Percentiles rank a stretch among this genome's conserved stretches.
Conservation (phyloP, 1,139 yeast genomes). For the Magnusiomyces tetraspermus region DNA sequence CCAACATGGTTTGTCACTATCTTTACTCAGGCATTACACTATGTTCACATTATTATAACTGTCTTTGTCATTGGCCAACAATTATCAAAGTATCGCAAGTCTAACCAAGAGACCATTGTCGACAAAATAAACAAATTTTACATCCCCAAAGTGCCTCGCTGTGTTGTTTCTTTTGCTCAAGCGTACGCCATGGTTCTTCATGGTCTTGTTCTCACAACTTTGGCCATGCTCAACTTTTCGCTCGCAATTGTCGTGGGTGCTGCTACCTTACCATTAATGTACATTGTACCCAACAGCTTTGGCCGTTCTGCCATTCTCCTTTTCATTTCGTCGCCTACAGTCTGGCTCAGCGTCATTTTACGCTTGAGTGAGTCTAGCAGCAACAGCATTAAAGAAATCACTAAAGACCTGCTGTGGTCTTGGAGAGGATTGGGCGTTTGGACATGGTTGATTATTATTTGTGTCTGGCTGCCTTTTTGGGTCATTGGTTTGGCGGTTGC, state of each 20-base stretch:
- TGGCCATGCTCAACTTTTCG: slow-evolving; percentile 77
- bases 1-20: slow-evolving; percentile 13
- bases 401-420: slow-evolving; percentile 47
- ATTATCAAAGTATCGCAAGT: background rate
- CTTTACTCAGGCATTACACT: slow-evolving; percentile 13
- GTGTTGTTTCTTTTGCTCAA: slow-evolving; percentile 19
- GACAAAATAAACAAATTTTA: background rate
- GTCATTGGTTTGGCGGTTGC: slow-evolving; percentile 38
- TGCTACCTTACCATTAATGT: slow-evolving; percentile 60
- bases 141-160: slow-evolving; percentile 18
- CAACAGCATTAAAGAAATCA: slow-evolving; percentile 34
- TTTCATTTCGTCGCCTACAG: slow-evolving; percentile 24
- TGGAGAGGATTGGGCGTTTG: slow-evolving; percentile 70
- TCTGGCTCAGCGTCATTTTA: slow-evolving; percentile 35
- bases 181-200: slow-evolving; percentile 47
- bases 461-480: slow-evolving; percentile 87
- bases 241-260: slow-evolving; percentile 65
- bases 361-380: slow-evolving; percentile 20
- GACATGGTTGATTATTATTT: slow-evolving; percentile 72
- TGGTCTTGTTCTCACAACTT: slow-evolving; percentile 61
- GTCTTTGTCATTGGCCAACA: background rate
- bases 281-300: slow-evolving; percentile 39
- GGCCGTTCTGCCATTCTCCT: slow-evolving; percentile 14
- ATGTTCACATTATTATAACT: slow-evolving; percentile 1
- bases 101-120: background rate